Percentiles rank a stretch among this genome's conserved stretches.
Evolutionary conservation across 1,284 basidiomycete species (phyloP).

Genomic region (Naganishia sp.): DNA sequence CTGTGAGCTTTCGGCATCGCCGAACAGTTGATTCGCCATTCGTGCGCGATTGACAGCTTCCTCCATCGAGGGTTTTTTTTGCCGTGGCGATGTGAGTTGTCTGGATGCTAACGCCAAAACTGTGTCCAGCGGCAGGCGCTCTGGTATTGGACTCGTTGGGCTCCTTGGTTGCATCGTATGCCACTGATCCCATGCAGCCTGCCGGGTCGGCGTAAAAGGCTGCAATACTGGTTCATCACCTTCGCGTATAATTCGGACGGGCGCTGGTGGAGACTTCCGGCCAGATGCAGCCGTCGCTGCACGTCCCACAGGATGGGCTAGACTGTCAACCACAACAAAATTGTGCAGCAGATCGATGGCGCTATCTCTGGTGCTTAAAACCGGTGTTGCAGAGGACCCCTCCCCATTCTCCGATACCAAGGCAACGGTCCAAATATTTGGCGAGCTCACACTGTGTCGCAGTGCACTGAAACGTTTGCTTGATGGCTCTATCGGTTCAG

Average conservation of each 20-base stretch:
- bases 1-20: background rate
- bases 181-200: slow-evolving; percentile 28
- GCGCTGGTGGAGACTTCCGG: background rate
- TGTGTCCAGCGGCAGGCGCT: slow-evolving; percentile 27
- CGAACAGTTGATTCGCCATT: slow-evolving; percentile 25
- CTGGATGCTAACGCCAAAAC: slow-evolving; percentile 26
- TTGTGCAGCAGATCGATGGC: slow-evolving; percentile 7
- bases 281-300: background rate
- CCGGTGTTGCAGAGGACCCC: background rate
- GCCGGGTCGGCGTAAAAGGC: slow-evolving; percentile 13
- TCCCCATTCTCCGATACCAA: background rate
- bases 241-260: background rate
- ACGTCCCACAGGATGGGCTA: slow-evolving; percentile 1
- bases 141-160: slow-evolving; percentile 22
- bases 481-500: slow-evolving; percentile 1
- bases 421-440: slow-evolving; percentile 7
- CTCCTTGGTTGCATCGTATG: slow-evolving; percentile 12
- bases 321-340: slow-evolving; percentile 3
- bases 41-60: slow-evolving; percentile 33
- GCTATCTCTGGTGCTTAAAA: slow-evolving; percentile 6
- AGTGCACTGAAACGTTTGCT: background rate
- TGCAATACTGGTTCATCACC: background rate
- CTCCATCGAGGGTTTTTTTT: slow-evolving; percentile 32
- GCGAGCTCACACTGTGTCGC: slow-evolving; percentile 24
- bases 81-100: slow-evolving; percentile 18